Conservation (phyloP, 1,284 basidiomycete species). For the Fomitopsis palustris region DNA sequence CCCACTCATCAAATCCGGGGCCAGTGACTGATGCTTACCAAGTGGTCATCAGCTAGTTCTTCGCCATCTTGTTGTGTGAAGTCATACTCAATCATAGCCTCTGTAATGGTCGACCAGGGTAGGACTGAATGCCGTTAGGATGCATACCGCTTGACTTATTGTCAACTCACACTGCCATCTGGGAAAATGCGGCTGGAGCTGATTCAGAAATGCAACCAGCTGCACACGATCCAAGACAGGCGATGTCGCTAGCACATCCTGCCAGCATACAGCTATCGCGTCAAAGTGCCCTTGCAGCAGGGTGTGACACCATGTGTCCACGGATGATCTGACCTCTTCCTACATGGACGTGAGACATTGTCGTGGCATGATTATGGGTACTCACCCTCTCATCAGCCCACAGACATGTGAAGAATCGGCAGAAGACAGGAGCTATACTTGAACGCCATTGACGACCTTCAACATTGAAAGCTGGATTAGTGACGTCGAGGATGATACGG, state of each 20-base stretch:
- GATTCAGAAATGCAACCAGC: constrained; percentile 58
- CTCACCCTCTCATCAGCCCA: constrained; percentile 61
- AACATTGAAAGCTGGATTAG: constrained; percentile 52
- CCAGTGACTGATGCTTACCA: background rate
- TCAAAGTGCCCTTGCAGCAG: constrained; percentile 61
- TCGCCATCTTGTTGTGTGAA: constrained; percentile 39
- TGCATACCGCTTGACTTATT: background rate
- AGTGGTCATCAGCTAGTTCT: constrained; percentile 35
- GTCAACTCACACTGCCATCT: constrained; percentile 50
- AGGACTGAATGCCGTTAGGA: constrained; percentile 37
- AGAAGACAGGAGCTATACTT: constrained; percentile 54
- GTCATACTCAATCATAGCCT: constrained; percentile 54
- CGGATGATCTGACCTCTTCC: constrained; percentile 64
- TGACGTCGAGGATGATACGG: constrained; percentile 60
- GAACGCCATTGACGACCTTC: constrained; percentile 67
- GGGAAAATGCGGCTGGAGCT: constrained; percentile 62
- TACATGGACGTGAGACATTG: constrained; percentile 26
- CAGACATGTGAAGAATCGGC: constrained; percentile 54
- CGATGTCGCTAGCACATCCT: constrained; percentile 51
- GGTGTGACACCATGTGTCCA: constrained; percentile 52
- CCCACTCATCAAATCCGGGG: constrained; percentile 1
- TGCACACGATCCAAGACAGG: constrained; percentile 54
- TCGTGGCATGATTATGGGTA: background rate
- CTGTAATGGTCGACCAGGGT: constrained; percentile 58
- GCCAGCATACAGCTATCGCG: constrained; percentile 63